These are phyloP conservation scores for Bipolaris bicolor DNA, from an alignment of 2,329 filamentous ascomycete species.

Conservation along the genomic window DNA sequence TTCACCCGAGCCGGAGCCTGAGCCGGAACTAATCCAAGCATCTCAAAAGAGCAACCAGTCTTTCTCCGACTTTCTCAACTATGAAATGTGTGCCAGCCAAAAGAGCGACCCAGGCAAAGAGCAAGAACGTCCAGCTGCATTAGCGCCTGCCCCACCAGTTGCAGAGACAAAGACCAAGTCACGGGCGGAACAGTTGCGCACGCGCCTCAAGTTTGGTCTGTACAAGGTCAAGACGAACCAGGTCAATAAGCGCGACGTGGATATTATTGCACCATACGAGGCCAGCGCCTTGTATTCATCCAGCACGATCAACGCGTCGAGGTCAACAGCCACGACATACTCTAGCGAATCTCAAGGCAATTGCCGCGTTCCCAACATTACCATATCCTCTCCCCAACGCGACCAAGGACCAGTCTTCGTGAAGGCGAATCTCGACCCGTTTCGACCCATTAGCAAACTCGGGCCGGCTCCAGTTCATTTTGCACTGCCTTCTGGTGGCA, in stretches of 20 bases:
- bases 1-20: constrained; percentile 16
- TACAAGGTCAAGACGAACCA: constrained; percentile 80
- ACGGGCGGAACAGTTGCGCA: constrained; percentile 69
- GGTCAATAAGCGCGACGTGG: constrained; percentile 66
- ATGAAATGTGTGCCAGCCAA: constrained; percentile 53
- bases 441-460: constrained; percentile 37
- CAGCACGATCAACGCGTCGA: constrained; percentile 25
- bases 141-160: constrained; percentile 13
- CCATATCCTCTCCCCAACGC: constrained; percentile 36
- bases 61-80: constrained; percentile 58
- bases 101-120: constrained; percentile 31
- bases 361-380: constrained; percentile 36
- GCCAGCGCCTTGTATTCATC: constrained; percentile 26
- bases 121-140: constrained; percentile 8
- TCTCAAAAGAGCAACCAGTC: constrained; percentile 49
- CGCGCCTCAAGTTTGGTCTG: constrained; percentile 72
- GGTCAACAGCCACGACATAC: constrained; percentile 29
- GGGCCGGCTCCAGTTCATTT: constrained; percentile 50
- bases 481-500: constrained; percentile 32
- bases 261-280: constrained; percentile 53
- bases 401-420: constrained; percentile 33
- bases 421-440: constrained; percentile 41
- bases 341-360: constrained; percentile 18
- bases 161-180: constrained; percentile 44
- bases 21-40: constrained; percentile 24